Base-by-base conservation (phyloP, 2,329 filamentous ascomycete species). In the Phialophora expanda region DNA sequence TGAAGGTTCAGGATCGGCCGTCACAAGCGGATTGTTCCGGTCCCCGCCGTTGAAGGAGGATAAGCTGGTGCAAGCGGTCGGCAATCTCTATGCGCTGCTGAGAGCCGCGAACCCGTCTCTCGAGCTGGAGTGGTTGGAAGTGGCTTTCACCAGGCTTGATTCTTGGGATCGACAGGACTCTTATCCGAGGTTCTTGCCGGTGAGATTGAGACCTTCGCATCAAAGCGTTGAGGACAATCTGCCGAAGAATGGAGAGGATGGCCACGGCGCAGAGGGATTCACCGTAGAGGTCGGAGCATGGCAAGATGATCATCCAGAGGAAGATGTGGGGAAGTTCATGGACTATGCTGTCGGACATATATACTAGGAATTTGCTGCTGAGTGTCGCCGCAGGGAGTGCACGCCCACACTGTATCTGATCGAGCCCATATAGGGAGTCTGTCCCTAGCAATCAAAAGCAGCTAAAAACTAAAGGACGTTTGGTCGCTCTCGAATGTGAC, bases 181-280 rank as follows among this genome's bases (percentile, higher is more conserved):
- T 24, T 58, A 58, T 28, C 56, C 56, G 20, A 44, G 56, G 32
- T 58, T 58, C 56, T 48, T 58, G 56, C 20, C 56, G n/a, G 56
- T 50, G 17, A 46, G 26, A 30, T 34, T 59, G 24, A 48, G 20
- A 48, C 41, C 56, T 26, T 59, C 56, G 24, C 7, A 20, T n/a
- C 44, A 44, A 7, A 24, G 22, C 38, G 22, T 5, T 2, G n/a
- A 12, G 3, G 56, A 17, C n/a, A 8, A 4, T 58, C 7, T 1
- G 24, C 12, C 24, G 26, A 14, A 41, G 44, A 22, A 46, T 41
- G 56, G 22, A 9, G 22, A 28, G 17, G n/a, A 51, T 4, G 24
- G 24, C 24, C 3, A 5, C 32, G 9, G 20, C 14, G 24, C 8
- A 20, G 44, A 28, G 14, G 44, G 57, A 26, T 60, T 60, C n/a